Percentiles rank a stretch among this genome's conserved stretches.
Conservation (phyloP, 495 filamentous ascomycete species). For the Aspergillus hancockii region DNA sequence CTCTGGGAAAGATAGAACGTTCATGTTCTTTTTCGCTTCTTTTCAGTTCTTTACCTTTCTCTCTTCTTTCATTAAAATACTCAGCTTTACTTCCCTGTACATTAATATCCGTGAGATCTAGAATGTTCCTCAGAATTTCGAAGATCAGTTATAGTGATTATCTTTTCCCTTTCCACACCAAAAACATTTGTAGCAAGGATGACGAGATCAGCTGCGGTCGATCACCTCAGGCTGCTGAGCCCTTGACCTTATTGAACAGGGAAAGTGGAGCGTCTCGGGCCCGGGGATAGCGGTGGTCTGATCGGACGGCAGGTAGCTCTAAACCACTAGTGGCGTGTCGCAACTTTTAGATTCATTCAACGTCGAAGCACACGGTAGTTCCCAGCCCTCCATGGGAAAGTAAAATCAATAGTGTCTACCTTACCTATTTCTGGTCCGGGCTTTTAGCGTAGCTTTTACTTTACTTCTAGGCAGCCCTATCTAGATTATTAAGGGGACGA, state of each 20-base stretch:
- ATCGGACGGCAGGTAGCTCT: neutral
- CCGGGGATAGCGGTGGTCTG: neutral
- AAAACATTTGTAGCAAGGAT: neutral
- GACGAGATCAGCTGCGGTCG: neutral
- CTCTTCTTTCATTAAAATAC: neutral
- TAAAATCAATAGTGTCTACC: too few relatives aligned
- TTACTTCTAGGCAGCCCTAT: too few relatives aligned
- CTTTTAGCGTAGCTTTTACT: too few relatives aligned
- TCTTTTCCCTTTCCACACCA: too few relatives aligned
- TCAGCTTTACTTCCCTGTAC: neutral
- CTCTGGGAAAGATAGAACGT: too few relatives aligned
- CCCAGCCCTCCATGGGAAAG: neutral
- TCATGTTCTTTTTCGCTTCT: neutral
- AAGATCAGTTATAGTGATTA: too few relatives aligned
- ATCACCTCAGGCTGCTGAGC: neutral
- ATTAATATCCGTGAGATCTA: neutral
- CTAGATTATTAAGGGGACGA: too few relatives aligned
- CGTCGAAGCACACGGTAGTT: neutral
- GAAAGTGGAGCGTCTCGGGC: neutral
- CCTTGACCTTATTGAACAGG: neutral
- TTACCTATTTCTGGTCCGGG: too few relatives aligned
- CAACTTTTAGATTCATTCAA: neutral
- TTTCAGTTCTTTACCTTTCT: neutral
- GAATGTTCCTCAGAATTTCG: too few relatives aligned
- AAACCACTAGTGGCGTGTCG: neutral